Evolutionary conservation across 78 protist genomes (phyloP).

Genomic region (Dictyostelium intermedium): DNA sequence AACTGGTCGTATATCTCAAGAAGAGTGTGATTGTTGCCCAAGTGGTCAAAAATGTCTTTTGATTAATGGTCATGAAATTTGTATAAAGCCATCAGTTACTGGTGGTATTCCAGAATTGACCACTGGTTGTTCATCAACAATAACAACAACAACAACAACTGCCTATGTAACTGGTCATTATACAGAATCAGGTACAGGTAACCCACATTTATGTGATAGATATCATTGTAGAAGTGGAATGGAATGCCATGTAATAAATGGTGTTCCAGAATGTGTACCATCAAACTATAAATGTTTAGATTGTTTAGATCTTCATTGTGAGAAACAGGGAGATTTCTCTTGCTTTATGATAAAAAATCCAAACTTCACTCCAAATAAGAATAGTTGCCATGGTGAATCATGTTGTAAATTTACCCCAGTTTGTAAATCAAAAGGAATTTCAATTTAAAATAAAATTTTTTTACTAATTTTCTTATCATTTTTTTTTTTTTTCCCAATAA

Average conservation of each 20-base stretch:
- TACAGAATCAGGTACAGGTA: background rate
- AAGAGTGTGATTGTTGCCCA: background rate
- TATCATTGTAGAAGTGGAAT: background rate
- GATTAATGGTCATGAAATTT: background rate
- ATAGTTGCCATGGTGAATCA: background rate
- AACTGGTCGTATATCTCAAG: background rate
- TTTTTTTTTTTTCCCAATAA: too few species aligned
- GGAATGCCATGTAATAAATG: background rate
- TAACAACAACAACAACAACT: background rate
- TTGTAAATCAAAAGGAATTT: background rate
- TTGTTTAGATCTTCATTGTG: background rate
- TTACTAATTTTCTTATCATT: too few species aligned
- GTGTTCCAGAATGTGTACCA: background rate
- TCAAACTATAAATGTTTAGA: background rate
- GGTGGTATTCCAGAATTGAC: background rate
- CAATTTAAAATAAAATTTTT: background rate
- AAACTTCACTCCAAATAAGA: background rate
- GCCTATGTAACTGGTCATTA: background rate
- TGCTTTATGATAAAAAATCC: background rate
- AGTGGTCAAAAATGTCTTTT: background rate
- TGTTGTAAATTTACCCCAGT: background rate
- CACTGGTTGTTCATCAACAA: background rate
- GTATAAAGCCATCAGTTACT: background rate
- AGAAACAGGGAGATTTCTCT: background rate
- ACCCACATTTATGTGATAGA: background rate